Evolutionary conservation across 2,329 filamentous ascomycete genomes (phyloP).

Genomic region (Claviceps maximensis): DNA sequence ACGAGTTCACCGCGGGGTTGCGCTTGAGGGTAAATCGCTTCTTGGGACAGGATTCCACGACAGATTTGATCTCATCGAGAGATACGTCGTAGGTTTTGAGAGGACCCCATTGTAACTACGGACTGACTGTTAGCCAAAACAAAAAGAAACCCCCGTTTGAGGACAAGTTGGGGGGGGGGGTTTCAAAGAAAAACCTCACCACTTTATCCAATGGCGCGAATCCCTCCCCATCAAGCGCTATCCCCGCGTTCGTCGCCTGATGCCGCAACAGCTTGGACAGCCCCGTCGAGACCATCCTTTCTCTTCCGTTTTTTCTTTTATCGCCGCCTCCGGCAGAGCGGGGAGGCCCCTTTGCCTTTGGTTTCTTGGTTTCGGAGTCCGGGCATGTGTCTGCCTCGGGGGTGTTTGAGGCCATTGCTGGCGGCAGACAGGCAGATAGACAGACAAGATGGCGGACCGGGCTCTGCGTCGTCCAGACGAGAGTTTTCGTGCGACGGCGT

Average conservation of each 20-base stretch:
- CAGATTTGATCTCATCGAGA: slow-evolving; percentile 55
- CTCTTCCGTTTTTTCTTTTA: slow-evolving; percentile 23
- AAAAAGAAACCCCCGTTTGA: background rate
- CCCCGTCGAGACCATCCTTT: slow-evolving; percentile 38
- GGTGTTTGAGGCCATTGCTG: no score
- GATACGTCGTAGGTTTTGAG: slow-evolving; percentile 60
- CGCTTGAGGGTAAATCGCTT: slow-evolving; percentile 75
- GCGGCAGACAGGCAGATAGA: no score
- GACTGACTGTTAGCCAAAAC: background rate
- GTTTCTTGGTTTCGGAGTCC: no score
- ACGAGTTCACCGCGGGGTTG: slow-evolving; percentile 14
- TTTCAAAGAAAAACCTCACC: slow-evolving; percentile 37
- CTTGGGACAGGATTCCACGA: slow-evolving; percentile 71
- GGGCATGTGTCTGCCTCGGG: no score
- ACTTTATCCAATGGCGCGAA: slow-evolving; percentile 45
- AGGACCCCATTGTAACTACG: slow-evolving; percentile 39
- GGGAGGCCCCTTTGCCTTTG: slow-evolving; percentile 6
- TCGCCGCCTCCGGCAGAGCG: slow-evolving; percentile 13
- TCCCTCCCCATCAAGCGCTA: slow-evolving; percentile 44
- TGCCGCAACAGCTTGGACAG: slow-evolving; percentile 42
- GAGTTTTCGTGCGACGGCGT: no score
- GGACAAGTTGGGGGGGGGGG: background rate
- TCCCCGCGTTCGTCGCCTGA: slow-evolving; percentile 42
- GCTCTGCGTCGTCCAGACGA: no score
- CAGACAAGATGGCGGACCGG: no score